Base-by-base conservation (phyloP, 2,329 filamentous ascomycete species). In the Fonsecaea monophora region DNA sequence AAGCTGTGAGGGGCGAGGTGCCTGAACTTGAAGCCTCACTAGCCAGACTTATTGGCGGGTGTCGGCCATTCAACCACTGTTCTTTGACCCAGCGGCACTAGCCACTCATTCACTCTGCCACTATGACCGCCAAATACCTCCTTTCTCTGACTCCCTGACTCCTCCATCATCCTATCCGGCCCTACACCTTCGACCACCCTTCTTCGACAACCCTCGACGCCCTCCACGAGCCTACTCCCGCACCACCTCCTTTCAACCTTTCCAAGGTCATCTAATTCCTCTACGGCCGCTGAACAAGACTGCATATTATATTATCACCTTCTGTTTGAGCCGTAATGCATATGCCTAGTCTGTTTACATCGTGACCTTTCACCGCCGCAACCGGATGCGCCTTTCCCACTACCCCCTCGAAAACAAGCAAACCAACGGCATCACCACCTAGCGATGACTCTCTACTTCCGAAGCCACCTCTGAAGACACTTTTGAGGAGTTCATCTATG, bases 401-500 rank as follows among this genome's bases (percentile, higher is more conserved):
- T 34, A 4, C n/a, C 38, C 10, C 15, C 34, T 50, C 34, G 18
- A 61, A 53, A 48, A 55, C 35, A 62, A 56, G 35, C 40, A 55
- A 15, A 37, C 50, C 53, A 12, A 32, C 35, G 35, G 40, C 50
- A 8, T 60, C 57, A 50, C 25, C 57, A 60, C 38, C 57, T 4
- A 21, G 34, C 48, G 13, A 48, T 37, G 37, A 50, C 35, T 40
- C 32, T 21, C 18, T 50, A 45, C 35, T 25, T 21, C 21, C 25
- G 2, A 12, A 30, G 13, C 25, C 53, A 32, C 32, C 53, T 56
- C 50, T 53, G 40, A 53, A 59, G 54, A 18, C 32, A 40, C 15
- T 37, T 38, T 53, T 59, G 37, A 59, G 57, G 54, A 64, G 60
- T 9, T n/a, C 18, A 18, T 64, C 53, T 63, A 57, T 63, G 60